Conservation (phyloP, 164 flowering plant species). For the Nelumbo lutea region DNA sequence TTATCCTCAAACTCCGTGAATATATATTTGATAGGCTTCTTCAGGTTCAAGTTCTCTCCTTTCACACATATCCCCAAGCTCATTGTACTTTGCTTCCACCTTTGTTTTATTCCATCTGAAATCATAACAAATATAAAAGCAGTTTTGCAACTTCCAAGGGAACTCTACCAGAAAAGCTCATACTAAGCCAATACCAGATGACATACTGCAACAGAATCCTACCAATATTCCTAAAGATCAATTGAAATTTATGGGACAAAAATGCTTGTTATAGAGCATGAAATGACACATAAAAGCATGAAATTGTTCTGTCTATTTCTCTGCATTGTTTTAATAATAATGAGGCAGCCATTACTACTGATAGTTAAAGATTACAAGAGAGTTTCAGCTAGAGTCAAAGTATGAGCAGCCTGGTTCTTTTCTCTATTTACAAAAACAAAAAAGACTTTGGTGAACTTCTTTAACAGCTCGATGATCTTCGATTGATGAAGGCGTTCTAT, state of each 20-base stretch:
- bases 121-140: not conserved
- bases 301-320: not conserved
- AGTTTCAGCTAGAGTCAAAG: too few species aligned
- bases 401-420: too few species aligned
- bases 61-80: slow-evolving; percentile 85
- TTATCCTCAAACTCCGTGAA: slow-evolving; percentile 86
- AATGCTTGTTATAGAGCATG: not conserved
- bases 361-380: too few species aligned
- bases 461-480: too few species aligned
- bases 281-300: not conserved
- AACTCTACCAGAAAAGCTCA: not conserved
- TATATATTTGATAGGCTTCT: slow-evolving; percentile 49
- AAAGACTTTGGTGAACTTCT: too few species aligned
- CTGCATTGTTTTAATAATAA: too few species aligned
- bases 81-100: slow-evolving; percentile 68
- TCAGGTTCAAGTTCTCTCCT: slow-evolving; percentile 65
- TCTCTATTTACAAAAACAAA: too few species aligned
- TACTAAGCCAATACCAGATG: not conserved
- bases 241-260: not conserved
- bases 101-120: slow-evolving; percentile 72
- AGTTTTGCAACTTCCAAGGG: not conserved
- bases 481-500: too few species aligned
- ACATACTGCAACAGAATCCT: not conserved
- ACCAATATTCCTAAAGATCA: not conserved
- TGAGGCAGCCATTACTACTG: too few species aligned